Evolutionary conservation across 176 grass and related monocot species (phyloP).

Genomic region (Zoysia pacifica): DNA sequence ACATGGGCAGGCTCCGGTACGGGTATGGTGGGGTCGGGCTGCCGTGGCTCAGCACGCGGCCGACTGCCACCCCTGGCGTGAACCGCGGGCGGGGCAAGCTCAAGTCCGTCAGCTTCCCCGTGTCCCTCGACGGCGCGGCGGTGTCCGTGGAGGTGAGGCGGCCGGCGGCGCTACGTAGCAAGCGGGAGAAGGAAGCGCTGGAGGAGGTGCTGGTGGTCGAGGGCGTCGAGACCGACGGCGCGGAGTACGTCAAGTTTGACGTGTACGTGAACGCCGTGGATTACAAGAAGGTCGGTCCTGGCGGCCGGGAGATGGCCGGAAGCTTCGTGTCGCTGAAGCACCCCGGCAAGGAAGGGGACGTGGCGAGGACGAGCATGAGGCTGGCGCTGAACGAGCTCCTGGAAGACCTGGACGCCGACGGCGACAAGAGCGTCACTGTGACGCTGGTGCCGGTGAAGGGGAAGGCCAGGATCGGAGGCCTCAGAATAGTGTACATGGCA

Average conservation of each 20-base stretch:
- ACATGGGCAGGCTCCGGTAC: constrained; percentile 33
- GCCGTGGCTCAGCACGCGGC: constrained; percentile 28
- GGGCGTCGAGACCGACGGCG: constrained; percentile 21
- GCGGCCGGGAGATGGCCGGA: constrained; percentile 50
- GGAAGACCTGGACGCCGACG: constrained; percentile 42
- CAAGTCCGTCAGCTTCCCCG: constrained; percentile 15
- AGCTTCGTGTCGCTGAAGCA: constrained; percentile 49
- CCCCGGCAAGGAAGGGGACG: neutral
- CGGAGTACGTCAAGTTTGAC: constrained; percentile 38
- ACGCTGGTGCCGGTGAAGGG: constrained; percentile 54
- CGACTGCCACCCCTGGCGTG: neutral
- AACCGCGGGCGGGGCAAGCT: neutral
- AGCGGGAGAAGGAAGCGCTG: neutral
- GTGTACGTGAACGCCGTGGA: constrained; percentile 49
- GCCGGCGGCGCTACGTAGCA: neutral
- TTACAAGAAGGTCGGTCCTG: constrained; percentile 26
- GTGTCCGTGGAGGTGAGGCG: constrained; percentile 13
- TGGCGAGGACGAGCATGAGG: constrained; percentile 39
- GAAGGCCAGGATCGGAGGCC: constrained; percentile 28
- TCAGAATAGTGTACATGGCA: constrained; percentile 23
- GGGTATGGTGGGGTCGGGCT: neutral
- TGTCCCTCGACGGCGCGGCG: neutral
- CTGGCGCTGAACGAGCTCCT: constrained; percentile 43
- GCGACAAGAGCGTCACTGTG: constrained; percentile 28
- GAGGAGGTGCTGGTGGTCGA: constrained; percentile 52